A percentile compares a stretch with the other conserved stretches of the same genome.
Evolutionary conservation across 352 stramenopile species (phyloP).

Genomic region (Achlya hypogyna): DNA sequence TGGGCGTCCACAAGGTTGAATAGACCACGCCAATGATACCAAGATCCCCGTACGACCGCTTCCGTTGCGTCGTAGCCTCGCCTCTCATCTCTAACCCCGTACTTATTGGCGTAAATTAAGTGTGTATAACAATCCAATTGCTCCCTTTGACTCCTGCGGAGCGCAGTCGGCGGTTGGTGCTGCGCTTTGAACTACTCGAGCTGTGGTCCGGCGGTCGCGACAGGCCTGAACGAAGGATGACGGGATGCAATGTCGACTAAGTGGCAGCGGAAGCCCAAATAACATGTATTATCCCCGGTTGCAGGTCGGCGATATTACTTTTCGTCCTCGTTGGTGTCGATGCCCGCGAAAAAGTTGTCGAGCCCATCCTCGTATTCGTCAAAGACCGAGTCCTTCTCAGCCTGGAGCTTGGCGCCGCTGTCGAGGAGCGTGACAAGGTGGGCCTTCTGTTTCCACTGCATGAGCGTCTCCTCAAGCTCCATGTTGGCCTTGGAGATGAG

Average conservation of each 20-base stretch:
- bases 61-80: background rate
- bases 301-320: conserved; percentile 22
- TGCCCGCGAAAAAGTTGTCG: conserved; percentile 71
- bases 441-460: conserved; percentile 97
- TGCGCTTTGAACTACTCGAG: background rate
- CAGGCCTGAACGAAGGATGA: too few species aligned
- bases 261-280: background rate
- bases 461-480: conserved; percentile 95
- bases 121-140: background rate
- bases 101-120: conserved; percentile 14
- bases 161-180: background rate
- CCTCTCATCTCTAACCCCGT: background rate
- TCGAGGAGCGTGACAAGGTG: conserved; percentile 87
- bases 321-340: conserved; percentile 65
- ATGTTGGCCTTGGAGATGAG: conserved; percentile 97
- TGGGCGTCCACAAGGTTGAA: conserved; percentile 19
- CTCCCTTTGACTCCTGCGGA: too few species aligned
- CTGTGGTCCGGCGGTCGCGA: too few species aligned
- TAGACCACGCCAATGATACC: background rate
- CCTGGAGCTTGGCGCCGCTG: conserved; percentile 36
- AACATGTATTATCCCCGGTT: background rate
- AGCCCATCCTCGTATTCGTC: conserved; percentile 45
- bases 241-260: too few species aligned
- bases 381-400: conserved; percentile 31
- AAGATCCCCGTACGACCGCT: background rate